Evolutionary conservation across 2,329 filamentous ascomycete species (phyloP), one percentile per base, ranked within the genome.

Genomic region (Coleophoma crateriformis): DNA sequence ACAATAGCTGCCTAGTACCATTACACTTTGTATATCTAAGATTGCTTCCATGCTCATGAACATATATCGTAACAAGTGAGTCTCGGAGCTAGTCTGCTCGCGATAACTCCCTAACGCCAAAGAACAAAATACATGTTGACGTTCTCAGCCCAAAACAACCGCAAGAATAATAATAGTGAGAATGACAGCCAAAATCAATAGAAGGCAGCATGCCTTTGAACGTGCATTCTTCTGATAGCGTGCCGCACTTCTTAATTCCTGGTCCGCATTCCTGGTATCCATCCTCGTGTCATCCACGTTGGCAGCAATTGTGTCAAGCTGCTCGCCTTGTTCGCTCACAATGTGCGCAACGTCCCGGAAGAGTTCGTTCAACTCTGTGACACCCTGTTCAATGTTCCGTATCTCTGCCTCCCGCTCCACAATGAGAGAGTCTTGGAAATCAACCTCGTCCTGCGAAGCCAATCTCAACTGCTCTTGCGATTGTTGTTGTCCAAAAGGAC

Each of bases 261-360:
- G 70, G 66, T 96, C 90, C 39, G 92, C 95, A 37, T 90, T 90
- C 48, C 84, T 77, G 12, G 90, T 95, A 64, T 95, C 86, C 51
- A 86, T 82, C 53, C 86, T 80, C 42, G 91, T 88, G 54, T 84
- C 85, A 67, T 94, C 84, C 7, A 97, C 89, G 60, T 96, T 96
- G 59, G 89, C 85, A 54, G 84, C 84, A 61, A 99, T 95, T 15
- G 88, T 88, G 63, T 92, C 87, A 32, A 99, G 75, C 68, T 88
- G 82, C 60, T 90, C 88, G 46, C 94, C 94, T 71, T 99, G 94
- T 71, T 97, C 92, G 53, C 83, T 83, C 46, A 99, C 91, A 68
- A 99, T 96, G 68, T 96, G 90, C 43, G 92, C 94, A n/a, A 99
- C 90, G 72, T 99, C 92, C 55, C 91, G 81, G 76, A 99, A 99